Base-by-base conservation (phyloP, 192 early-diverging fungal species). In the Funneliformis mosseae region DNA sequence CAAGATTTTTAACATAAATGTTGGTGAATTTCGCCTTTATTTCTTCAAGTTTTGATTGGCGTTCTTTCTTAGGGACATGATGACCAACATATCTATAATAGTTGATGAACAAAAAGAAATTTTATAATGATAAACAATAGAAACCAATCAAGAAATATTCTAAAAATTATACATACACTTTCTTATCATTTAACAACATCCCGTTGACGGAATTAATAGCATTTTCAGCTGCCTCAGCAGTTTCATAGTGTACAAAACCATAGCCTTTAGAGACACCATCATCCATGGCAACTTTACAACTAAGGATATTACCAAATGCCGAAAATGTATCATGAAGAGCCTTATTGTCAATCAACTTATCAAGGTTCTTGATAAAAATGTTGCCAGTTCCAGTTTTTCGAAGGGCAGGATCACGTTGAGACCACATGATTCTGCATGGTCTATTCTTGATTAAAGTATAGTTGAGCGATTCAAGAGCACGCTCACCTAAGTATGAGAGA, bases 291-390 rank as follows among this genome's bases (percentile, higher is more conserved):
- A 99, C 96, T 90, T 99, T 99, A 94, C 97, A 98, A 82, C 93
- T 95, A 63, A 98, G 89, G 80, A 99, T 98, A 87, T 92, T 92
- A 75, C 98, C 98, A 79, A 99, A 99, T 70, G 97, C 96, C 59
- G 94, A 90, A 87, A 99, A 99, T 79, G 97, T 98, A 84, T 99
- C 98, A 87, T 98, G 97, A 60, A 99, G 93, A 67, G 98, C 96
- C 92, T 98, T 97, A 92, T 97, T 96, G 90, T 99, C 98, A 83
- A 99, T 99, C 74, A 95, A 88, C 66, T 91, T 87, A 88, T 98
- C 97, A 71, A 99, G 88, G 92, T 99, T 99, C 91, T 99, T 99
- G 91, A 99, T 99, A 87, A 99, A 99, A 86, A 99, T 96, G 90
- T 99, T 99, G 80, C 97, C 97, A 67, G 89, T 88, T 61, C 97